Percentiles rank a stretch among this genome's conserved stretches.
Conservation (phyloP, 2,329 filamentous ascomycete species). For the Colletotrichum salicis region DNA sequence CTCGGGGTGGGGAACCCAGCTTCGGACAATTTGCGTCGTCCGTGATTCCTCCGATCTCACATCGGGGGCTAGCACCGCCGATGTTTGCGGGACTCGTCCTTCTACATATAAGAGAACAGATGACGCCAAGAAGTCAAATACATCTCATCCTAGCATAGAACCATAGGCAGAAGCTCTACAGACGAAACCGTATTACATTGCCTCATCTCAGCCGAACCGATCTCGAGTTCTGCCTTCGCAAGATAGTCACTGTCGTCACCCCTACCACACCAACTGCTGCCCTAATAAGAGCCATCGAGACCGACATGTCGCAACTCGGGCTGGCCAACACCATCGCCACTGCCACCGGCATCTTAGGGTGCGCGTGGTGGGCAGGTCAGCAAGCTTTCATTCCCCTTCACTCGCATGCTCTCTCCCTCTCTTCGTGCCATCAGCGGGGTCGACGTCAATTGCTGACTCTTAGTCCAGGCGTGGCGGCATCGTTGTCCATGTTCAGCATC, state of each 20-base stretch:
- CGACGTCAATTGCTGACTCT: constrained; percentile 16
- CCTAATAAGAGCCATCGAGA: background rate
- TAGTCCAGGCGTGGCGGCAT: constrained; percentile 47
- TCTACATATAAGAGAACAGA: background rate
- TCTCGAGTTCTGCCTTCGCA: no score
- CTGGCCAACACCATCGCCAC: constrained; percentile 28
- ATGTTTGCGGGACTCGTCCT: background rate
- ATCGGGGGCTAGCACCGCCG: constrained; percentile 1
- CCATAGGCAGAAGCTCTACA: background rate
- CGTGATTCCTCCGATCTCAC: constrained; percentile 12
- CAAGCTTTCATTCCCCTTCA: background rate
- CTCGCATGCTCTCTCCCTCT: background rate
- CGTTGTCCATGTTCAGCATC: constrained; percentile 49
- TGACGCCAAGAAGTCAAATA: background rate
- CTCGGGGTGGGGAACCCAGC: background rate
- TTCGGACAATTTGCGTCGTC: constrained; percentile 24
- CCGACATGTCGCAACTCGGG: constrained; percentile 30
- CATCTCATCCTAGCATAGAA: background rate
- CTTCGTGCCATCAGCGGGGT: background rate
- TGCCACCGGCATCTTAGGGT: constrained; percentile 27
- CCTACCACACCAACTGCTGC: background rate
- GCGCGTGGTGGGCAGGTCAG: constrained; percentile 34
- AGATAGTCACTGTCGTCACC: background rate
- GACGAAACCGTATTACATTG: background rate
- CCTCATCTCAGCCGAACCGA: background rate